Evolutionary conservation across 2,329 filamentous ascomycete species (phyloP).

Genomic region (Aspergillus niger): DNA sequence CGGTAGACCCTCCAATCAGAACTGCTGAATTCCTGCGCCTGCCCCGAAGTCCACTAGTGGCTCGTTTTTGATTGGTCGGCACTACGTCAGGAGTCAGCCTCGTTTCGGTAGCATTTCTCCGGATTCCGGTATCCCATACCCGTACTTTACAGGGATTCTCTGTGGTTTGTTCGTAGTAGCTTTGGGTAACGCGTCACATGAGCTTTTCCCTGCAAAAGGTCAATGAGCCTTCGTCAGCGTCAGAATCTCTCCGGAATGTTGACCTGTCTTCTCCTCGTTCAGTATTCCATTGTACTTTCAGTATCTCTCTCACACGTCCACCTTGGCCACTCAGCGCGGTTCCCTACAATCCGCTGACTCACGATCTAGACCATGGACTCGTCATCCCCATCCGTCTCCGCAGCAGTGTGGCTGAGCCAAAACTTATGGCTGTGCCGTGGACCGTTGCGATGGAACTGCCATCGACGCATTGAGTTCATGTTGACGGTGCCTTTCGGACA

Average conservation of each 20-base stretch:
- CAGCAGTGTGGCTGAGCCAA: background rate
- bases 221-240: background rate
- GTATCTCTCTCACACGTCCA: background rate
- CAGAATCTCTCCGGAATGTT: background rate
- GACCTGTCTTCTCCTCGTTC: background rate
- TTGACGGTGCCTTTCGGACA: background rate
- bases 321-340: background rate
- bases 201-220: background rate
- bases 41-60: background rate
- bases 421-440: background rate
- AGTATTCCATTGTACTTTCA: background rate
- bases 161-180: background rate
- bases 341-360: background rate
- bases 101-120: background rate
- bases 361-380: background rate
- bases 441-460: background rate
- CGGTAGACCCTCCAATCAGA: background rate
- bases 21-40: background rate
- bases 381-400: background rate
- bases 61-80: background rate
- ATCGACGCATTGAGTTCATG: background rate
- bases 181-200: conserved; percentile 12
- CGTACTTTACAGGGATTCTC: background rate
- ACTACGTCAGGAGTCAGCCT: conserved; percentile 3
- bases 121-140: background rate